Evolutionary conservation across 306 rosid species (phyloP).

Genomic region (Citrullus colocynthis): DNA sequence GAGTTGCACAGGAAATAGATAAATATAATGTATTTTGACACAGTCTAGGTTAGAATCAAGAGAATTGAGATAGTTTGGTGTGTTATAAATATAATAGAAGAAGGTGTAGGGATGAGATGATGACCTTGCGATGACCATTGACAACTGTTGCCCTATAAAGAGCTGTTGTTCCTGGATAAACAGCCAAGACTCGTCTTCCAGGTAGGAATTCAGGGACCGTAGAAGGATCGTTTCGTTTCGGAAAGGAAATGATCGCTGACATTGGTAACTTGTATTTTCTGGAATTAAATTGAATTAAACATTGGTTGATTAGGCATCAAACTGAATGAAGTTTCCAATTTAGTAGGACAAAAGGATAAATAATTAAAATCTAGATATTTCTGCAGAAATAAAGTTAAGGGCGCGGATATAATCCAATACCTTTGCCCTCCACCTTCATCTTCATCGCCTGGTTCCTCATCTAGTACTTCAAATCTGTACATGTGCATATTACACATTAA

Average conservation of each 20-base stretch:
- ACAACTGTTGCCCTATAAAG: slow-evolving; percentile 97
- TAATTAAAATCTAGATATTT: not conserved
- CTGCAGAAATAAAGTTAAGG: not conserved
- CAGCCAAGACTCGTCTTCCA: slow-evolving; percentile 87
- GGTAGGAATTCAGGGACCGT: slow-evolving; percentile 54
- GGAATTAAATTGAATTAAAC: not conserved
- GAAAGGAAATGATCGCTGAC: slow-evolving; percentile 80
- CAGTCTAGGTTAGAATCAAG: not conserved
- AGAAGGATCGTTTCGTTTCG: slow-evolving; percentile 76
- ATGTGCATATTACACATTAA: slow-evolving; percentile 7
- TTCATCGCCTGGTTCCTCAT: slow-evolving; percentile 96
- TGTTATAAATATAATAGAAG: not conserved
- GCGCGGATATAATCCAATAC: slow-evolving; percentile 16
- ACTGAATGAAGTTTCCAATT: not conserved
- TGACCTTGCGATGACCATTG: slow-evolving; percentile 80
- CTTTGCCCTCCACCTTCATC: slow-evolving; percentile 76
- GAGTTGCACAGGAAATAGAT: not conserved
- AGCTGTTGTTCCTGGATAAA: slow-evolving; percentile 97
- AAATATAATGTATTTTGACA: not conserved
- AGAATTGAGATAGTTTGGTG: not conserved
- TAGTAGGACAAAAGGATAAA: not conserved
- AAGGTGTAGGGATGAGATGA: slow-evolving; percentile 11
- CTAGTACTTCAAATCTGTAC: slow-evolving; percentile 82
- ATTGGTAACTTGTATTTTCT: slow-evolving; percentile 85
- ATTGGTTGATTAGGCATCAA: not conserved